These are phyloP conservation scores for Curvularia sp. DNA, from an alignment of 2,329 filamentous ascomycete species.

Conservation along the genomic window DNA sequence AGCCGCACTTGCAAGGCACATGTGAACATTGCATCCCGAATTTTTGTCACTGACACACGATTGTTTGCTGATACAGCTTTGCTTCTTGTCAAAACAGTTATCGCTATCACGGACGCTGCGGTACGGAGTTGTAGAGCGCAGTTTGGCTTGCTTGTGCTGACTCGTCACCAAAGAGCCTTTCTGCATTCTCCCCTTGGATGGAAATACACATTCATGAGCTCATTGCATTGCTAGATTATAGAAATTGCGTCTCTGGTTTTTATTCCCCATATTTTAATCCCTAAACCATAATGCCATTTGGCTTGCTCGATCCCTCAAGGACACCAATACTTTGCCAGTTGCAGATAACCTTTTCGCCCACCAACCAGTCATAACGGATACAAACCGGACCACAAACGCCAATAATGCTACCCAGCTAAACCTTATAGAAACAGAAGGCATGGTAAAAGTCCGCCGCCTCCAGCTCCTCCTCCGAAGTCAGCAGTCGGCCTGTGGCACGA, in stretches of 20 bases:
- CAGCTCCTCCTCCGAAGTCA: slow-evolving; percentile 85
- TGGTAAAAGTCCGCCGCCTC: slow-evolving; percentile 86
- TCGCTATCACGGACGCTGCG: not conserved
- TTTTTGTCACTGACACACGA: not conserved
- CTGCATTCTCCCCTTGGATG: not conserved
- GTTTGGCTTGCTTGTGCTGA: not conserved
- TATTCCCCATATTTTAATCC: not conserved
- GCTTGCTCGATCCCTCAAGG: not conserved
- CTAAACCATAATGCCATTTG: not conserved
- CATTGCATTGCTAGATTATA: not conserved
- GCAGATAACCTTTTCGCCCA: not conserved
- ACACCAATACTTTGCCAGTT: not conserved
- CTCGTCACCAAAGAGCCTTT: not conserved
- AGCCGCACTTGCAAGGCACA: not conserved
- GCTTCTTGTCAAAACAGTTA: not conserved
- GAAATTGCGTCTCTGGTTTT: not conserved
- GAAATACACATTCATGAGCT: not conserved
- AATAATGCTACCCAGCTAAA: slow-evolving; percentile 54
- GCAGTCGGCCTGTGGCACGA: slow-evolving; percentile 67
- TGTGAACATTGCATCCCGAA: slow-evolving; percentile 6
- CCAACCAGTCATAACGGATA: not conserved
- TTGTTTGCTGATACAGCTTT: not conserved
- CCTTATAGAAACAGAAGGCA: slow-evolving; percentile 97
- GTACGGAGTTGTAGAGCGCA: not conserved
- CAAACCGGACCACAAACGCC: slow-evolving; percentile 12